phyloP scores from a whole-genome alignment of 495 filamentous ascomycete genomes.

The Aspergillus steynii region DNA sequence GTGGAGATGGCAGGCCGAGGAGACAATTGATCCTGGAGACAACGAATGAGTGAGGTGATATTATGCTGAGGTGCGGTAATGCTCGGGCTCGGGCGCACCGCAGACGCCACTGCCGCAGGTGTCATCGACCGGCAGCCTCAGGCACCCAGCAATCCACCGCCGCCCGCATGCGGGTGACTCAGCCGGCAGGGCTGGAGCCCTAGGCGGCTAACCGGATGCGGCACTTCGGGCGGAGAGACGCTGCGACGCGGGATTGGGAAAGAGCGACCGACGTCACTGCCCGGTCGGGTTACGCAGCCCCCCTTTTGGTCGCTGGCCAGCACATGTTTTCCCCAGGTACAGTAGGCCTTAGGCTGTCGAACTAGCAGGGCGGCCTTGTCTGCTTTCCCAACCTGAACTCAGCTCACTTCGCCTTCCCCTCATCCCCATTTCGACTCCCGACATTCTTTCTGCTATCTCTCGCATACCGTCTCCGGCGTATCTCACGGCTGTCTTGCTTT shows the following conservation, averaged over 20 bases:
- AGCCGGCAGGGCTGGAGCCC: constrained; percentile 24
- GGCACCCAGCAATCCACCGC: constrained; percentile 15
- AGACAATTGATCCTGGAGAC: constrained; percentile 35
- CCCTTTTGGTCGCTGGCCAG: constrained; percentile 3
- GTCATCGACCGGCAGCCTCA: constrained; percentile 26
- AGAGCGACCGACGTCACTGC: constrained; percentile 36
- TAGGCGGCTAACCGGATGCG: constrained; percentile 18
- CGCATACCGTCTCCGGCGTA: not conserved
- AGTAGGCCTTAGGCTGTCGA: not conserved
- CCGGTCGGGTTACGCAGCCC: constrained; percentile 19
- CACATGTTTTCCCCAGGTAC: constrained; percentile 14
- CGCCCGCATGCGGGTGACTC: not conserved
- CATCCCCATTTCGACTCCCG: not conserved
- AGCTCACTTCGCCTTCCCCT: not conserved
- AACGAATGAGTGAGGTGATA: constrained; percentile 44
- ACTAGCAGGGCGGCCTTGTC: too few relatives aligned
- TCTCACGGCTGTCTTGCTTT: not conserved
- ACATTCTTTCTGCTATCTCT: not conserved
- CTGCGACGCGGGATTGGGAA: constrained; percentile 8
- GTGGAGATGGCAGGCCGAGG: constrained; percentile 31
- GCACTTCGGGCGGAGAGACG: constrained; percentile 8
- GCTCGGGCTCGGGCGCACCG: constrained; percentile 28
- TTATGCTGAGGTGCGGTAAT: constrained; percentile 42
- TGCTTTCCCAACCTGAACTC: too few relatives aligned
- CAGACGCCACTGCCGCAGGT: constrained; percentile 34